Percentiles rank a stretch among this genome's conserved stretches.
These are phyloP conservation scores for Pythium periplocum DNA, from an alignment of 352 stramenopile species.

Conservation along the genomic window DNA sequence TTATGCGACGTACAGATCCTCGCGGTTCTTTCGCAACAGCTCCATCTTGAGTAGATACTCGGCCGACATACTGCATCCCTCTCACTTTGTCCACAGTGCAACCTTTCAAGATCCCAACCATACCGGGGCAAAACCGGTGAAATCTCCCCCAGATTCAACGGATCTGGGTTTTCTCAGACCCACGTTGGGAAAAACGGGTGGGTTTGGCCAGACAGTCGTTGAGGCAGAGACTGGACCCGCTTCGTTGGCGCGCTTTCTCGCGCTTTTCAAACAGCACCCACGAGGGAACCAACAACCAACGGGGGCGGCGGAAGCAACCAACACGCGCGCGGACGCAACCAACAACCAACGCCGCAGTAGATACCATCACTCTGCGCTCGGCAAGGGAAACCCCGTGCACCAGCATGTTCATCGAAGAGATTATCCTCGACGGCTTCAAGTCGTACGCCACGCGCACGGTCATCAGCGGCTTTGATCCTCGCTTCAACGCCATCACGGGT, in stretches of 20 bases:
- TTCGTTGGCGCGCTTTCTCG: slow-evolving; percentile 12
- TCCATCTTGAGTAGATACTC: slow-evolving; percentile 64
- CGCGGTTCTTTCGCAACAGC: slow-evolving; percentile 36
- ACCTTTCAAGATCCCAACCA: neutral
- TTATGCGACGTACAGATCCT: slow-evolving; percentile 41
- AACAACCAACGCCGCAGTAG: neutral
- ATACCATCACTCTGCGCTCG: neutral
- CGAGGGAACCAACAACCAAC: neutral
- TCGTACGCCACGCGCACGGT: slow-evolving; percentile 99
- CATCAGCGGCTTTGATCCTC: slow-evolving; percentile 97
- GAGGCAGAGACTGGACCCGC: no score
- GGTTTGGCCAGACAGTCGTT: no score
- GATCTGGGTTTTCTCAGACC: slow-evolving; percentile 9
- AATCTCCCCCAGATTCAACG: no score
- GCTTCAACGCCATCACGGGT: slow-evolving; percentile 99
- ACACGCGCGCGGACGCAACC: slow-evolving; percentile 3
- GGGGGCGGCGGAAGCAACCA: neutral
- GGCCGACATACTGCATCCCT: slow-evolving; percentile 35
- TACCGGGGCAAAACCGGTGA: no score
- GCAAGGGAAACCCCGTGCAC: neutral
- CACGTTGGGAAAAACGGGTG: no score
- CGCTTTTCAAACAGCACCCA: slow-evolving; percentile 17
- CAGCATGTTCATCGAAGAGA: slow-evolving; percentile 98
- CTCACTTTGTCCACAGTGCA: neutral
- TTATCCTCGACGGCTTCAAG: slow-evolving; percentile 99